A percentile compares a stretch with the other conserved stretches of the same genome.
Evolutionary conservation across 106 monocot genomes (phyloP).

Genomic region (Apostasia ramifera): DNA sequence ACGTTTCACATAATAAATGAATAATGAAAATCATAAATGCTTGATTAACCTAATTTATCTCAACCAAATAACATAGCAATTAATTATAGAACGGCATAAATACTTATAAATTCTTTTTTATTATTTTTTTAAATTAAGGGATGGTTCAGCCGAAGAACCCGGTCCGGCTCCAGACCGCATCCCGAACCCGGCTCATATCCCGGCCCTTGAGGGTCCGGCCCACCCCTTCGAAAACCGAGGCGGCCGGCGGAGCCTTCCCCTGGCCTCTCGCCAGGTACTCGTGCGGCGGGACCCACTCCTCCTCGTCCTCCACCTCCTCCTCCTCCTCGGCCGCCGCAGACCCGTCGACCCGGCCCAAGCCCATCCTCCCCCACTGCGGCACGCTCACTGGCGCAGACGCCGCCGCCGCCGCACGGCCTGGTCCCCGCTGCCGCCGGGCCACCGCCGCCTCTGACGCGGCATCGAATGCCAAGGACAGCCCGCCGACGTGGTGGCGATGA

Average conservation of each 20-base stretch:
- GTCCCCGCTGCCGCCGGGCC: not conserved
- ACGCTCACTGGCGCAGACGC: conserved; percentile 46
- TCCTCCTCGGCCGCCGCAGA: not conserved
- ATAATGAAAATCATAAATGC: too few species aligned
- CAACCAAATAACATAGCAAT: too few species aligned
- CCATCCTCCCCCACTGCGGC: conserved; percentile 27
- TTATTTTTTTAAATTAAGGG: not conserved
- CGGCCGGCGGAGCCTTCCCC: conserved; percentile 14
- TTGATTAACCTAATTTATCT: too few species aligned
- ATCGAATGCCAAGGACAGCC: conserved; percentile 25
- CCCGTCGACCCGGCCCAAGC: conserved; percentile 10
- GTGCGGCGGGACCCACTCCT: conserved; percentile 48
- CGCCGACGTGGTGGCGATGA: conserved; percentile 7
- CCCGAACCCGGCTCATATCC: conserved; percentile 65
- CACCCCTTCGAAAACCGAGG: conserved; percentile 58
- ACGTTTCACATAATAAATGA: too few species aligned
- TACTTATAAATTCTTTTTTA: too few species aligned
- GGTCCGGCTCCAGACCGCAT: conserved; percentile 71
- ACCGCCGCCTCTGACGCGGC: not conserved
- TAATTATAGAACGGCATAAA: too few species aligned
- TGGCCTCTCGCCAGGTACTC: conserved; percentile 48
- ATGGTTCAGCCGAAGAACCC: conserved; percentile 54
- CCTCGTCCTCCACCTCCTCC: conserved; percentile 14
- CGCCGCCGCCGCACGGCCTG: conserved; percentile 10
- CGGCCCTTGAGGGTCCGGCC: conserved; percentile 77